phyloP scores from a whole-genome alignment of 768 basidiomycete genomes.

The Tylopilus sp. region DNA sequence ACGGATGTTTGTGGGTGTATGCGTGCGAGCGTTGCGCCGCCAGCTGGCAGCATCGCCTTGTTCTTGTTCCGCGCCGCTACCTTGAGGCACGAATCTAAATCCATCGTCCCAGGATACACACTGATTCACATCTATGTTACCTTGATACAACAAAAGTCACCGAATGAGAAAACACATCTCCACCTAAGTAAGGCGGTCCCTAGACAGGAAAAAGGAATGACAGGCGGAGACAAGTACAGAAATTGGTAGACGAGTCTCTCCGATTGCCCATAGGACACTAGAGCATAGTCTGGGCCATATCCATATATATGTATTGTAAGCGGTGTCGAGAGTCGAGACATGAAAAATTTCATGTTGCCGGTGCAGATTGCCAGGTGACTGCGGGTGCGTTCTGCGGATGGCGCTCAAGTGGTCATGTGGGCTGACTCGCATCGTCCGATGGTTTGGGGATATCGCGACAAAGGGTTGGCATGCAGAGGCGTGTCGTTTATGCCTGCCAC shows the following conservation, averaged over 20 bases:
- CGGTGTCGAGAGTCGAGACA: conserved; percentile 8
- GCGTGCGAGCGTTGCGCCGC: not conserved
- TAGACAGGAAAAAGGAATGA: conserved; percentile 7
- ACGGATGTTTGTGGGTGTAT: conserved; percentile 7
- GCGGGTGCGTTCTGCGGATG: conserved; percentile 5
- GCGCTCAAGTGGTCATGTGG: conserved; percentile 2
- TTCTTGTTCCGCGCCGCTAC: not conserved
- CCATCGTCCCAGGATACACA: not conserved
- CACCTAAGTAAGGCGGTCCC: conserved; percentile 12
- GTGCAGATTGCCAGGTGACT: conserved; percentile 4
- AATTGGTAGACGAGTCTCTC: not conserved
- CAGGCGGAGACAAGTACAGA: not conserved
- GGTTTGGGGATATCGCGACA: conserved; percentile 2
- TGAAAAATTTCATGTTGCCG: conserved; percentile 6
- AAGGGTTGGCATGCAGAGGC: conserved; percentile 8
- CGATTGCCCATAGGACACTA: conserved; percentile 6
- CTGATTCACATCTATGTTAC: conserved; percentile 1
- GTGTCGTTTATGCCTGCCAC: conserved; percentile 6
- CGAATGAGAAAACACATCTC: conserved; percentile 4
- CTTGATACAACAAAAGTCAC: conserved; percentile 13
- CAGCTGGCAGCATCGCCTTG: not conserved
- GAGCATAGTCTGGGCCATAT: conserved; percentile 20
- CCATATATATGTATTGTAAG: conserved; percentile 24
- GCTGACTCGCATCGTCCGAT: conserved; percentile 23
- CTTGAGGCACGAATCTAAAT: not conserved